Conservation (phyloP, 225 moss, liverwort and hornwort genomes). For the Takakia lepidozioides region DNA sequence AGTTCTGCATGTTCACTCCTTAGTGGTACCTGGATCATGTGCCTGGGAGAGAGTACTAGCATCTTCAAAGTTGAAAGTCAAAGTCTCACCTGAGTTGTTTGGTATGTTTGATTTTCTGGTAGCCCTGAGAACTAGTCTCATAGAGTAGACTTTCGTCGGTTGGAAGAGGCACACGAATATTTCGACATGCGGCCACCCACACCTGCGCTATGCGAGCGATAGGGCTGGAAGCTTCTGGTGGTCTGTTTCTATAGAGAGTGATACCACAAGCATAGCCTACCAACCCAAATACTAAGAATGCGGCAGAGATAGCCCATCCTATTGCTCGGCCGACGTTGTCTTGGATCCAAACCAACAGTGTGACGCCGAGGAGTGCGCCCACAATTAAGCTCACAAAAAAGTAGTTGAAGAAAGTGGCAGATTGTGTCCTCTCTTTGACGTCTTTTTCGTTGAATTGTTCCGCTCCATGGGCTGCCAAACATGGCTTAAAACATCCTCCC, state of each 20-base stretch:
- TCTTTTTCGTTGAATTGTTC: constrained; percentile 80
- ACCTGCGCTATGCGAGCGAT: constrained; percentile 62
- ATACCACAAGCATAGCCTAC: constrained; percentile 45
- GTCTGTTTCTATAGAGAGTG: constrained; percentile 44
- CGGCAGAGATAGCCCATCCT: constrained; percentile 64
- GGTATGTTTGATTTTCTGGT: constrained; percentile 46
- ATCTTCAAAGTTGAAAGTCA: neutral
- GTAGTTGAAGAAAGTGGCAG: constrained; percentile 68
- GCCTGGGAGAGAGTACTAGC: neutral
- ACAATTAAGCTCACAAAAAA: constrained; percentile 61
- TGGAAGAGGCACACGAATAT: constrained; percentile 32
- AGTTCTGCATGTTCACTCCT: no score
- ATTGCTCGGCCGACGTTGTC: constrained; percentile 76
- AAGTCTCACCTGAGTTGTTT: constrained; percentile 48
- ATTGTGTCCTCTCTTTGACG: constrained; percentile 54
- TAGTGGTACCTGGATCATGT: neutral
- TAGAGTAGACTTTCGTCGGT: constrained; percentile 24
- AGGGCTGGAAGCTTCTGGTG: constrained; percentile 50
- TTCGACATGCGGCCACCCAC: constrained; percentile 44
- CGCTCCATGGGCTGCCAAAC: constrained; percentile 71
- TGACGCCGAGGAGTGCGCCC: constrained; percentile 55
- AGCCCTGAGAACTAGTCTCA: constrained; percentile 25
- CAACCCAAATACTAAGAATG: constrained; percentile 28
- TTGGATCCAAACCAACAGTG: constrained; percentile 63
- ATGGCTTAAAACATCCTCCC: constrained; percentile 67